Conservation (phyloP, 2,329 filamentous ascomycete species). For the Claviceps africana region DNA sequence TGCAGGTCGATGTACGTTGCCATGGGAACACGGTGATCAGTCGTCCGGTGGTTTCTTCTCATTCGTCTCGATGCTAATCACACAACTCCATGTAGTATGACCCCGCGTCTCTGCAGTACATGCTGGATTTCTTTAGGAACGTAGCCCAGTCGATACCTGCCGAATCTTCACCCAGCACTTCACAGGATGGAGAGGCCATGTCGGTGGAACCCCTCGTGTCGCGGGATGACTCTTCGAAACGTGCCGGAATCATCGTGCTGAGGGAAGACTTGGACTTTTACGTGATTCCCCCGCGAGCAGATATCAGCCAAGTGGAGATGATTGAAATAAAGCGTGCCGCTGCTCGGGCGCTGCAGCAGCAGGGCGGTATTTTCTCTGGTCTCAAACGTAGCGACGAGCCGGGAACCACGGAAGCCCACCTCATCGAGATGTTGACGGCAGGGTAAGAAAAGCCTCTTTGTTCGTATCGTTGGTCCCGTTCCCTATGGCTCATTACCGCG, state of each 20-base stretch:
- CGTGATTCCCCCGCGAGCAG: conserved; percentile 71
- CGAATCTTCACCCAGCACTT: conserved; percentile 51
- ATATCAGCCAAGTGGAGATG: conserved; percentile 83
- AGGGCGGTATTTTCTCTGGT: conserved; percentile 92
- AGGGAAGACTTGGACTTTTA: conserved; percentile 97
- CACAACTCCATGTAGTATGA: conserved; percentile 56
- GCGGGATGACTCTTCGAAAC: conserved; percentile 67
- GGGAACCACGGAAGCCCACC: conserved; percentile 90
- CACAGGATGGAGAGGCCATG: conserved; percentile 46
- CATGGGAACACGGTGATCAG: background rate
- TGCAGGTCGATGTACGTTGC: conserved; percentile 83
- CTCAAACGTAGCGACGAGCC: conserved; percentile 89
- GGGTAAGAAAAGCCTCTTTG: conserved; percentile 47
- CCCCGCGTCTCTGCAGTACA: conserved; percentile 89
- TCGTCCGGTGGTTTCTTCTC: background rate
- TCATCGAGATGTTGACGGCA: conserved; percentile 98
- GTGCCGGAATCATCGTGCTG: conserved; percentile 92
- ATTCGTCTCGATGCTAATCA: background rate
- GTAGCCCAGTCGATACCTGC: conserved; percentile 92
- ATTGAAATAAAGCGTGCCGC: conserved; percentile 90
- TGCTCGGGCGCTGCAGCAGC: conserved; percentile 69
- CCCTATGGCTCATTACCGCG: background rate
- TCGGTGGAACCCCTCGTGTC: conserved; percentile 58
- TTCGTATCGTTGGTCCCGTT: background rate
- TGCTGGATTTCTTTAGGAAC: conserved; percentile 95